Conservation (phyloP, 805 yeast species). For the Spathaspora passalidarum region DNA sequence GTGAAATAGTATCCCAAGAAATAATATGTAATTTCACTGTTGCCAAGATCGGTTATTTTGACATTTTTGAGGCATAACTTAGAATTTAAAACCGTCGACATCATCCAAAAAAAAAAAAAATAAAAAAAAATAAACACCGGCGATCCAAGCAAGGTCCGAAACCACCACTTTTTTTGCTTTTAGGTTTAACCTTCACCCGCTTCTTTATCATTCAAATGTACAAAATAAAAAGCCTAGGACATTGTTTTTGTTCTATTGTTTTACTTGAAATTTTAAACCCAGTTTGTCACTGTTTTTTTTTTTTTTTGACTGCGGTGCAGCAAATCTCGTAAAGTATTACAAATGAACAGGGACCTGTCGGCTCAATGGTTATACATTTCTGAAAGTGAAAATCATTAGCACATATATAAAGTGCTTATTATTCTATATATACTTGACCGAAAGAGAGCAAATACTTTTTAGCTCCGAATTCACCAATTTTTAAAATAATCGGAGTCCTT, state of each 20-base stretch:
- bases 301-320: too few species aligned
- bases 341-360: not conserved
- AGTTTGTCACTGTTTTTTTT: not conserved
- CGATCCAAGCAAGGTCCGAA: not conserved
- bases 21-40: not conserved
- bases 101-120: not conserved
- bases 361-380: too few species aligned
- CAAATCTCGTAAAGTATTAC: not conserved
- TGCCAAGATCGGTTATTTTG: conserved; percentile 1
- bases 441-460: not conserved
- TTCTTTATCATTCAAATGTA: not conserved
- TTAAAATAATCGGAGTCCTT: not conserved
- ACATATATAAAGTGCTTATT: too few species aligned
- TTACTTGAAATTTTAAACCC: not conserved
- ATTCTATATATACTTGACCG: too few species aligned
- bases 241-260: not conserved
- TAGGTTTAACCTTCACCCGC: not conserved
- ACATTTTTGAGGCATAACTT: not conserved
- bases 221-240: not conserved
- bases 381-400: too few species aligned
- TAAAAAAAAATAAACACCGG: not conserved
- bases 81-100: not conserved
- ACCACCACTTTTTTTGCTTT: not conserved
- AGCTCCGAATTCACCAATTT: not conserved
- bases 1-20: not conserved